Conservation (phyloP, 2,329 filamentous ascomycete species). For the Beauveria medogensis region DNA sequence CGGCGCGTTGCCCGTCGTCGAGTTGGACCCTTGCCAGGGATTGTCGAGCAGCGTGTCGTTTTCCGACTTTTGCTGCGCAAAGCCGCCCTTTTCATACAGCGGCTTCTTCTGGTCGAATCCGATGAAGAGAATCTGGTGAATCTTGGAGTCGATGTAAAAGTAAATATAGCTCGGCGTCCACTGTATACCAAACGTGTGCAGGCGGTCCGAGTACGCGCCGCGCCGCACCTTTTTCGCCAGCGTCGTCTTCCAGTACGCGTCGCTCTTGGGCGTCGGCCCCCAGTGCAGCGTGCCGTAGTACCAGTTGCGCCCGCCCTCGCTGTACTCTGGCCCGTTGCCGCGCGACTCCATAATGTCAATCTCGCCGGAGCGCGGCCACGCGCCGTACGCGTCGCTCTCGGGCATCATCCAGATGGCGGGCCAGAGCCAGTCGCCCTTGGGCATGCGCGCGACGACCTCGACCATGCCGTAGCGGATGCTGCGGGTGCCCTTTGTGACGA, state of each 20-base stretch:
- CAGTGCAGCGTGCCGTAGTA: constrained; percentile 39
- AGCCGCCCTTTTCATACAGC: constrained; percentile 35
- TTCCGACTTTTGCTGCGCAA: constrained; percentile 27
- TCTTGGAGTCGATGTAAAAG: constrained; percentile 41
- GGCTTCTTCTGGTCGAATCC: constrained; percentile 25
- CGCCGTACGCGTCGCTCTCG: constrained; percentile 36
- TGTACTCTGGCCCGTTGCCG: constrained; percentile 35
- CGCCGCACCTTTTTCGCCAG: constrained; percentile 25
- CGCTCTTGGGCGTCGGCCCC: constrained; percentile 26
- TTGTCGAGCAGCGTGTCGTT: constrained; percentile 34
- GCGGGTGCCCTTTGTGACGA: constrained; percentile 38
- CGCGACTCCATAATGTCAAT: constrained; percentile 45
- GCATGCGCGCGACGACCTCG: constrained; percentile 45
- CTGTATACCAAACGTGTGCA: constrained; percentile 45
- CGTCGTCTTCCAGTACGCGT: constrained; percentile 28
- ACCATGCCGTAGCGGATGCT: constrained; percentile 40
- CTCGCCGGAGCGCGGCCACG: constrained; percentile 44
- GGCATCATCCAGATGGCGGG: constrained; percentile 46
- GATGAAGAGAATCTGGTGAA: constrained; percentile 31
- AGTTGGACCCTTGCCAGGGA: constrained; percentile 34
- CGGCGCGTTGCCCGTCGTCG: constrained; percentile 34
- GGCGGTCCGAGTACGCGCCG: constrained; percentile 32
- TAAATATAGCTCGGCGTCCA: constrained; percentile 46
- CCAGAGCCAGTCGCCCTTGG: constrained; percentile 48
- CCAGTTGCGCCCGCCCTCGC: constrained; percentile 34